Evolutionary conservation across 2,329 filamentous ascomycete species (phyloP), one percentile per base, ranked within the genome.

Genomic region (Aspergillus pseudonomiae): DNA sequence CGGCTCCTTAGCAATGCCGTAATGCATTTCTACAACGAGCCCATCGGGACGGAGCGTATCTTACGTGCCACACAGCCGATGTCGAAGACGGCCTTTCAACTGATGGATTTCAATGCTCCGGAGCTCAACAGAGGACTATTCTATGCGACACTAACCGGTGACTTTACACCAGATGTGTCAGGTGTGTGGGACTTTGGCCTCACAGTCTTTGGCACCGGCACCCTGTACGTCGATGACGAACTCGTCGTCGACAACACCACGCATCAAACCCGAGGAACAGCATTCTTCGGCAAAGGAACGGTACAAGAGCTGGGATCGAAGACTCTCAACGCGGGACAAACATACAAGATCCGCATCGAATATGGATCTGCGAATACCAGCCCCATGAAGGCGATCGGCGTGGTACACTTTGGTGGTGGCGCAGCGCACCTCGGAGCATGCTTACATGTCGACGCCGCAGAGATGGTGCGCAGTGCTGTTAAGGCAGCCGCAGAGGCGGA

Each of bases 241-340:
- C 77, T 88, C 3, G 77, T 89, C 36, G 82, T 90, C 19, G 86
- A 89, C 73, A 89, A 89, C 68, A 81, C 83, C 2, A 86, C 85
- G 21, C 84, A 84, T 59, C 88, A 90, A 74, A 78, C 71, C 32
- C 81, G 84, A 16, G 86, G 87, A 7, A 85, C 86, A 45, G 83
- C 84, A 2, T 90, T 89, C 78, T 87, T 89, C 61, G 86, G 88
- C n/a, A 81, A 82, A n/a, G 87, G 85, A 2, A 89, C 86, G 0
- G 75, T 82, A 1, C 88, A 90, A 70, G 85, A 89, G 68, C 83
- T 84, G 53, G 86, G 86, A 16, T 64, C 61, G 24, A 67, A 63
- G 59, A 14, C 66, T 6, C 55, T 79, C 6, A 67, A 68, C 24
- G 74, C 73, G 3, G 75, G 74, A 6, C 67, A 63, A 36, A 65